Base-by-base conservation (phyloP, 192 early-diverging fungal species). In the Backusella liffmaniae region DNA sequence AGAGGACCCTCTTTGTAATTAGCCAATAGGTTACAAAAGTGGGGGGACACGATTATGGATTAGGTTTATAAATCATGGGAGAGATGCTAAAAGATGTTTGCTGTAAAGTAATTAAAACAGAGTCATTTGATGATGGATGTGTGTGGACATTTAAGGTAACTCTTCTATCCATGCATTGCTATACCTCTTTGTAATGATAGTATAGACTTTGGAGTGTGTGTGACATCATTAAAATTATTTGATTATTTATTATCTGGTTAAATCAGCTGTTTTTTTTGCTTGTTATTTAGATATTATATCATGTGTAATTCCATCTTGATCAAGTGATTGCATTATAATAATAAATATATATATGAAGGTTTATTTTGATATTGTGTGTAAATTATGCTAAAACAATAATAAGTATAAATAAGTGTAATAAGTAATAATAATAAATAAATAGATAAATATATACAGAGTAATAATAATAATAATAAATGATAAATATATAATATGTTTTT, bases 321-420 rank as follows among this genome's bases (percentile, higher is more conserved):
- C 46, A 49, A 49, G 46, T 49, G 46, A 49, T 49, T 39, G 37
- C 37, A 39, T 39, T 62, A 13, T 29, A 29, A 62, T 62, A 62
- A 29, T 59, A 59, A 59, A 44, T 44, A 59, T 59, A 59, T 26
- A 26, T 26, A 29, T 29, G 56, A 29, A 29, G 21, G 21, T 62
- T 26, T 62, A 29, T 59, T 62, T 62, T 29, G 21, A 29, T 62
- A 29, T 26, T 62, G 56, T 62, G 56, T 62, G 56, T 62, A 62
- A 29, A 62, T 62, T 62, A 62, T 62, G 56, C 56, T 62, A 62
- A 62, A 62, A 29, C 56, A 62, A 62, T 62, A 62, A 29, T 29
- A 62, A 59, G 46, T 59, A 59, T 26, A 59, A 26, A 26, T 62
- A 62, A 62, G 21, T 13, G 10, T 62, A 29, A 62, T 56, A 56